Base-by-base conservation (phyloP, 805 yeast species). In the Monosporozyma yasuniensis region DNA sequence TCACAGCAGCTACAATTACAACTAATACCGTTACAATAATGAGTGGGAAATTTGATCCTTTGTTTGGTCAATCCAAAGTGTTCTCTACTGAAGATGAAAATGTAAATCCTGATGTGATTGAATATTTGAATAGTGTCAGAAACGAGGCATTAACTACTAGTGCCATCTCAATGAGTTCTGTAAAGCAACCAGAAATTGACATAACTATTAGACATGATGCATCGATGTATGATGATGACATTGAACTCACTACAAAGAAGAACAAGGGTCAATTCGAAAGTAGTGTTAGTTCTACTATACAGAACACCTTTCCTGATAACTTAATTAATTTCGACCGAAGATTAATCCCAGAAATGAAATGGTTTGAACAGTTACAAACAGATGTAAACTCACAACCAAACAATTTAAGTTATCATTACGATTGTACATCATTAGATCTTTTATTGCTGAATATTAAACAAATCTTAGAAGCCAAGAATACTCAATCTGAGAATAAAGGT, bases 41-140 rank as follows among this genome's bases (percentile, higher is more conserved):
- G 39, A 19, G 39, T 35, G 39, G 22, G 39, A 35, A 35, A 9
- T 7, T 47, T 14, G 67, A 65, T 49, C 55, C 62, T 1, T 32
- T 56, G 10, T 65, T 63, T 56, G 69, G 69, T 2, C 69, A 65
- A 50, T 47, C 51, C 2, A 50, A 59, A 16, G 68, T 57, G 3
- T 65, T 66, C 52, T 58, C 57, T 3, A 39, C 63, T 9, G 51
- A 53, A 25, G 63, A 59, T 38, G 46, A 56, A 0, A 43, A 39
- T 2, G 68, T 65, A 1, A 50, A 63, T 48, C 68, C 67, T 3
- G 52, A 51, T 30, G 67, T 57, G 2, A 34, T 59, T 5, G 23
- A 43, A 27, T 66, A 66, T 50, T 50, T 66, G 28, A 38, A 50
- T 3, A 41, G 42, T 44, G 70, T 66, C 11, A 54, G 64, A 41